phyloP scores from a whole-genome alignment of 805 yeast species.

The Maudiozyma serrabonitensis region DNA sequence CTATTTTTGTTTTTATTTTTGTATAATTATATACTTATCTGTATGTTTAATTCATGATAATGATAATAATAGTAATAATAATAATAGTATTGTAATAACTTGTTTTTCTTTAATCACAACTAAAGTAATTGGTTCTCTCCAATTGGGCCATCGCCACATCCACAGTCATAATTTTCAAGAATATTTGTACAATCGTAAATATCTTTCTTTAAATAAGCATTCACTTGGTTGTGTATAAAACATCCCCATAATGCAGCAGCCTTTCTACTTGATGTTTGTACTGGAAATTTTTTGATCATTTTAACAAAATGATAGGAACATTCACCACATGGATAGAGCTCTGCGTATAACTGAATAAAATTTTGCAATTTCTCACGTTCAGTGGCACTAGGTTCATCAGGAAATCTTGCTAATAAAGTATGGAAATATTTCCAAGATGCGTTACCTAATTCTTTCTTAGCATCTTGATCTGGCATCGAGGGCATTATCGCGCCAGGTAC shows the following conservation, averaged over 20 bases:
- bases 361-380: conserved; percentile 54
- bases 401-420: conserved; percentile 85
- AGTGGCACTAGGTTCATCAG: conserved; percentile 60
- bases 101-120: too few relatives aligned
- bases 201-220: conserved; percentile 56
- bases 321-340: conserved; percentile 95
- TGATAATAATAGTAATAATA: too few relatives aligned
- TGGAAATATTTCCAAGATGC: conserved; percentile 91
- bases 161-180: conserved; percentile 89
- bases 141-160: conserved; percentile 58
- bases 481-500: conserved; percentile 63
- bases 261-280: conserved; percentile 66
- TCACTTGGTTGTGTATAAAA: conserved; percentile 79
- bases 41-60: conserved; percentile 12
- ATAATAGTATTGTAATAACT: too few relatives aligned
- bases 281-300: conserved; percentile 65
- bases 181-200: conserved; percentile 78
- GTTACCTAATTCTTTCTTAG: conserved; percentile 71
- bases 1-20: background rate
- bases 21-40: background rate
- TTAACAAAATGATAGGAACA: conserved; percentile 86
- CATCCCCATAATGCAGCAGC: conserved; percentile 96
- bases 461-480: conserved; percentile 70
- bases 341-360: conserved; percentile 69
- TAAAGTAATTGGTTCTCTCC: too few relatives aligned